phyloP scores from a whole-genome alignment of 805 yeast genomes.

The Spathaspora sp. region DNA sequence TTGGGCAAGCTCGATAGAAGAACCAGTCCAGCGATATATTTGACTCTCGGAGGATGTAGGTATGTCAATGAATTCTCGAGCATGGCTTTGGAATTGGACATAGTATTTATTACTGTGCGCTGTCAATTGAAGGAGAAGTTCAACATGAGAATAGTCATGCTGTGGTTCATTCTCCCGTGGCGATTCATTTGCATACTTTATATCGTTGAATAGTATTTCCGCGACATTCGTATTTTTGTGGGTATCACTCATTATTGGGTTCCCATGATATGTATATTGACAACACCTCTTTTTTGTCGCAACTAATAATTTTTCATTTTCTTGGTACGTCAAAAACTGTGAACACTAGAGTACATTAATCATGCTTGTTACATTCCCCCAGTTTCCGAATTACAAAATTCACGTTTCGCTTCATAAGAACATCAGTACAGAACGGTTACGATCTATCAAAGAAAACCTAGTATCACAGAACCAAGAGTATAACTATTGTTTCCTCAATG shows the following conservation, averaged over 20 bases:
- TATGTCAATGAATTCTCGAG: slow-evolving; percentile 27
- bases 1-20: slow-evolving; percentile 20
- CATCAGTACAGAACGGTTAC: slow-evolving; percentile 36
- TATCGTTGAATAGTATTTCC: neutral
- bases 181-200: neutral
- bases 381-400: slow-evolving; percentile 37
- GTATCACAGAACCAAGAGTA: slow-evolving; percentile 43
- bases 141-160: slow-evolving; percentile 22
- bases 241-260: neutral
- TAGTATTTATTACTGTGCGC: slow-evolving; percentile 27
- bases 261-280: too few species aligned
- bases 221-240: neutral
- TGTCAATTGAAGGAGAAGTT: slow-evolving; percentile 28
- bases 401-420: slow-evolving; percentile 42
- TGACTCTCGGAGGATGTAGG: slow-evolving; percentile 8
- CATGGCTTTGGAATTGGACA: slow-evolving; percentile 29
- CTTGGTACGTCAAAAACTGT: neutral
- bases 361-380: slow-evolving; percentile 34
- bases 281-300: neutral
- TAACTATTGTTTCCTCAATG: slow-evolving; percentile 66
- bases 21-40: slow-evolving; percentile 29
- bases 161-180: neutral
- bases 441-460: slow-evolving; percentile 42
- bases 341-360: neutral
- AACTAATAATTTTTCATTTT: neutral